phyloP scores from a whole-genome alignment of 2,329 filamentous ascomycete genomes.

The Exophiala aquamarina region DNA sequence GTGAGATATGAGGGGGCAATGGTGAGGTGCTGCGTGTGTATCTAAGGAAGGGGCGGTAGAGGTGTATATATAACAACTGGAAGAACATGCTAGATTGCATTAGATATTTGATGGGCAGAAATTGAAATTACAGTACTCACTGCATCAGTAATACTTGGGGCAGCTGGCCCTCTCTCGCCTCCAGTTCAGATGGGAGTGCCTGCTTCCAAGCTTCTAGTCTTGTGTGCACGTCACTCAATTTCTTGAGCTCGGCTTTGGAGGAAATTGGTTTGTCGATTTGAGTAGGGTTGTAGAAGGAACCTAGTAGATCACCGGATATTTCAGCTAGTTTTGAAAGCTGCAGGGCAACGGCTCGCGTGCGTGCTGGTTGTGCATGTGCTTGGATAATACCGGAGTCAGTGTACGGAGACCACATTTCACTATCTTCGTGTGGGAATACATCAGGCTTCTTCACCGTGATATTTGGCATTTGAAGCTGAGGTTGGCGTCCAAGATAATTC shows the following conservation, averaged over 20 bases:
- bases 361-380: slow-evolving; percentile 72
- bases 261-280: slow-evolving; percentile 62
- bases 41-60: slow-evolving; percentile 92
- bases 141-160: slow-evolving; percentile 82
- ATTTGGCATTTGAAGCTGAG: slow-evolving; percentile 76
- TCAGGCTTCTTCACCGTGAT: slow-evolving; percentile 87
- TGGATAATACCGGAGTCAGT: slow-evolving; percentile 78
- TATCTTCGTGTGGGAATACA: slow-evolving; percentile 85
- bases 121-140: slow-evolving; percentile 60
- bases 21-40: slow-evolving; percentile 81
- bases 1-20: slow-evolving; percentile 82
- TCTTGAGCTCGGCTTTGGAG: slow-evolving; percentile 84
- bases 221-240: slow-evolving; percentile 86
- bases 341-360: slow-evolving; percentile 77
- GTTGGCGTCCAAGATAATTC: slow-evolving; percentile 89
- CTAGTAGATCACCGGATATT: slow-evolving; percentile 86
- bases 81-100: slow-evolving; percentile 81
- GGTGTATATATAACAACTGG: slow-evolving; percentile 89
- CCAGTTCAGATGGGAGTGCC: slow-evolving; percentile 79
- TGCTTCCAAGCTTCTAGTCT: slow-evolving; percentile 87
- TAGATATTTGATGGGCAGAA: not conserved
- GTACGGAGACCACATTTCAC: slow-evolving; percentile 82
- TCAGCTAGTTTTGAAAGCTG: slow-evolving; percentile 84
- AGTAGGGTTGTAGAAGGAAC: slow-evolving; percentile 85
- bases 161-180: slow-evolving; percentile 83